Evolutionary conservation across 805 yeast genomes (phyloP).

Genomic region (Nakazawaea laoshanensis): DNA sequence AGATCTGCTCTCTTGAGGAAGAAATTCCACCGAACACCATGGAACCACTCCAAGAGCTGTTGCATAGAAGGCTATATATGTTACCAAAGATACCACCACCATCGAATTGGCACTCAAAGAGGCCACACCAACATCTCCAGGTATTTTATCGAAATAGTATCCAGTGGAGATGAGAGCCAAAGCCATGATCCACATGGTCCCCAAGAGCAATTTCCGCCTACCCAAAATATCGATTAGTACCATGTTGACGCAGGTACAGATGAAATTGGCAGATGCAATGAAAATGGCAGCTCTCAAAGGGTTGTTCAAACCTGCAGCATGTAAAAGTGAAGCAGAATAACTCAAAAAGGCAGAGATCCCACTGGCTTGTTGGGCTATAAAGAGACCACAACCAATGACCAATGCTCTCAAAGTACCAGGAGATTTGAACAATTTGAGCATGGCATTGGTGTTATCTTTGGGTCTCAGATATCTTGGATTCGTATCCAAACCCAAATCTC

Average conservation of each 20-base stretch:
- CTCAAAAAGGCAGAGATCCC: conserved; percentile 60
- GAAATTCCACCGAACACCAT: conserved; percentile 35
- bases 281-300: conserved; percentile 49
- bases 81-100: conserved; percentile 22
- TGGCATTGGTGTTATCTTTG: not conserved
- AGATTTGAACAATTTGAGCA: conserved; percentile 26
- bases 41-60: conserved; percentile 36
- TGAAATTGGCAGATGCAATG: conserved; percentile 46
- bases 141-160: not conserved
- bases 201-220: conserved; percentile 26
- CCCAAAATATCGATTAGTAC: conserved; percentile 43
- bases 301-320: conserved; percentile 39
- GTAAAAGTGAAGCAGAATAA: conserved; percentile 50
- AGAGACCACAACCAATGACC: conserved; percentile 39
- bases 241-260: conserved; percentile 46
- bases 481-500: conserved; percentile 34
- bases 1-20: conserved; percentile 32
- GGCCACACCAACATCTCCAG: not conserved
- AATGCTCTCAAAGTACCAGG: conserved; percentile 30
- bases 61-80: conserved; percentile 33
- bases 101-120: conserved; percentile 8
- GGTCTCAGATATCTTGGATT: conserved; percentile 22
- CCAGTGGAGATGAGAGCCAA: conserved; percentile 24
- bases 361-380: conserved; percentile 51
- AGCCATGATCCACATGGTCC: conserved; percentile 31